These are phyloP conservation scores for Curvularia sp. DNA, from an alignment of 2,329 filamentous ascomycete species.

Conservation along the genomic window DNA sequence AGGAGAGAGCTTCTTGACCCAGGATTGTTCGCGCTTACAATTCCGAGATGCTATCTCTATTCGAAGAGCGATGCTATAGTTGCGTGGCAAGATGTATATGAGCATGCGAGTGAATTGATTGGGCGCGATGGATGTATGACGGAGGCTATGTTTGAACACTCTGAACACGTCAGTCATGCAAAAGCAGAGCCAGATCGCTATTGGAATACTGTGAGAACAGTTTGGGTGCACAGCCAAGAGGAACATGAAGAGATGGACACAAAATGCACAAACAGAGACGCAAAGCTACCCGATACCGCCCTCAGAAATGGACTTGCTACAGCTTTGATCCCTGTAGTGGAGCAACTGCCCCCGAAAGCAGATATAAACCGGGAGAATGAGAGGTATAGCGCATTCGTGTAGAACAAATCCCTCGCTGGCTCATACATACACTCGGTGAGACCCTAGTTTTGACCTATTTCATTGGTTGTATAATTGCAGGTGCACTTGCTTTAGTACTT, in stretches of 20 bases:
- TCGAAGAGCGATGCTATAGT: not conserved
- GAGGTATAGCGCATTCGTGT: conserved; percentile 1
- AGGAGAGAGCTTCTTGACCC: conserved; percentile 2
- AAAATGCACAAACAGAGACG: not conserved
- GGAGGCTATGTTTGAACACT: not conserved
- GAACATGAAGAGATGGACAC: not conserved
- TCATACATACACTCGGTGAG: not conserved
- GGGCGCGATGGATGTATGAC: not conserved
- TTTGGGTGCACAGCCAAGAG: not conserved
- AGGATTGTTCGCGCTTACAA: not conserved
- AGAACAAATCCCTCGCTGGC: not conserved
- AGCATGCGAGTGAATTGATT: not conserved
- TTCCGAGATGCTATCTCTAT: conserved; percentile 5
- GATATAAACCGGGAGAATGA: not conserved
- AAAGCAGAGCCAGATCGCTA: not conserved
- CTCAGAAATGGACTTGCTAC: not conserved
- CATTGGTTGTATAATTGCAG: too few species aligned
- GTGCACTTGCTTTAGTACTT: too few species aligned
- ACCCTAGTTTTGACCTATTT: too few species aligned
- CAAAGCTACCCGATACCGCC: not conserved
- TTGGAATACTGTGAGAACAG: not conserved
- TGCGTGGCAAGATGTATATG: conserved; percentile 1
- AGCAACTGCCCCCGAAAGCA: not conserved
- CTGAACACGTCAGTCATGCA: not conserved
- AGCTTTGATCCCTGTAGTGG: not conserved